These are phyloP conservation scores for Macrolepiota fuliginosa DNA, from an alignment of 768 basidiomycete genomes.

Conservation along the genomic window DNA sequence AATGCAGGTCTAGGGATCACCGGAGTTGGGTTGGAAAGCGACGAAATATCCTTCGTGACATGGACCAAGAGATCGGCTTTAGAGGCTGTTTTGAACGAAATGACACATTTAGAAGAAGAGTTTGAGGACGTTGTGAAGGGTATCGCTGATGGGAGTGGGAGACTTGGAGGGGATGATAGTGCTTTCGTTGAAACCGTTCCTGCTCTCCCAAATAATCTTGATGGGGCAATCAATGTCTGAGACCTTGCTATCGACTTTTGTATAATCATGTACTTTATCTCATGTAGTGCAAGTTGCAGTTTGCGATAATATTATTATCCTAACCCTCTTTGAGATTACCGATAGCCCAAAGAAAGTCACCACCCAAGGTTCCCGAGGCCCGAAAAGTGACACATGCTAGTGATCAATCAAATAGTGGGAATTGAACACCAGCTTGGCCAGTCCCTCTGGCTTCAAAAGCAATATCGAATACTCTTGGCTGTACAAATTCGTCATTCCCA, in stretches of 20 bases:
- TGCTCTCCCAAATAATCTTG: background rate
- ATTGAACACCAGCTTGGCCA: no score
- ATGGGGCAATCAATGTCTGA: background rate
- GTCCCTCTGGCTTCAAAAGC: no score
- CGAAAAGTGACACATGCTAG: no score
- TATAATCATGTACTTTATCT: background rate
- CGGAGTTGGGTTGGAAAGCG: constrained; percentile 28
- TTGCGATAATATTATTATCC: no score
- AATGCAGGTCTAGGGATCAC: constrained; percentile 11
- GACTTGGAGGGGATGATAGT: background rate
- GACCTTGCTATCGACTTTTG: background rate
- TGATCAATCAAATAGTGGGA: no score
- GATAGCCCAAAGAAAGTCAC: no score
- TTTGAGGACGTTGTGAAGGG: constrained; percentile 33
- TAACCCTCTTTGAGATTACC: no score
- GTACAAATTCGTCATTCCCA: no score
- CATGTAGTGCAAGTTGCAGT: no score
- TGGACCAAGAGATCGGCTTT: constrained; percentile 59
- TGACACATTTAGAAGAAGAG: constrained; percentile 55
- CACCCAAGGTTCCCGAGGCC: no score
- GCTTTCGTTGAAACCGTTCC: background rate
- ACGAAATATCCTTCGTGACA: constrained; percentile 34
- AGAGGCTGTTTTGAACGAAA: constrained; percentile 51
- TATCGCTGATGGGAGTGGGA: background rate
- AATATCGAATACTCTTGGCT: no score